phyloP scores from a whole-genome alignment of 2,329 filamentous ascomycete genomes.

The Teratosphaeria epicoccoides region DNA sequence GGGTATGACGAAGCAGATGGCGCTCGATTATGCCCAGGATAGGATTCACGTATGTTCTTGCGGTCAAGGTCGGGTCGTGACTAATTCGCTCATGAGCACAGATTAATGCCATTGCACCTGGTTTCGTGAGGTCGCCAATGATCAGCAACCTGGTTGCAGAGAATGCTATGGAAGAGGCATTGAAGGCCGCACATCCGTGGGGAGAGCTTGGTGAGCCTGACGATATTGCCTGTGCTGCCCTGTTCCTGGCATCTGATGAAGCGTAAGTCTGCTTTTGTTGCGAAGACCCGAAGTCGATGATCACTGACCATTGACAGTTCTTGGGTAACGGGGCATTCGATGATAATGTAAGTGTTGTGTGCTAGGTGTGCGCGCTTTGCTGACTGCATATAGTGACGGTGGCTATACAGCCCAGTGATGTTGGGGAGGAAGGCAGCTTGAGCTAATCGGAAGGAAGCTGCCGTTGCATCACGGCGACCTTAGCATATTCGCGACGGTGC shows the following conservation, averaged over 20 bases:
- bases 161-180: slow-evolving; percentile 13
- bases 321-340: slow-evolving; percentile 12
- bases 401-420: background rate
- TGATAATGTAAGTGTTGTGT: slow-evolving; percentile 2
- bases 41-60: slow-evolving; percentile 13
- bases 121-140: slow-evolving; percentile 15
- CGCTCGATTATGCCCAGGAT: slow-evolving; percentile 17
- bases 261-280: slow-evolving; percentile 9
- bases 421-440: no score
- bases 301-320: slow-evolving; percentile 6
- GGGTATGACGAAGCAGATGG: slow-evolving; percentile 20
- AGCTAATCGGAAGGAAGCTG: no score
- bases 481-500: no score
- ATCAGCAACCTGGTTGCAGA: slow-evolving; percentile 9
- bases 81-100: background rate
- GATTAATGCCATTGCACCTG: slow-evolving; percentile 8
- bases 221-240: slow-evolving; percentile 17
- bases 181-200: slow-evolving; percentile 17
- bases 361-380: background rate
- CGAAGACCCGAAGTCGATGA: background rate
- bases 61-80: slow-evolving; percentile 3
- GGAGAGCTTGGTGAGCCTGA: slow-evolving; percentile 13
- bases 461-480: no score
- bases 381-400: background rate
- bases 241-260: slow-evolving; percentile 19